Evolutionary conservation across 2,329 filamentous ascomycete genomes (phyloP).

Genomic region (Claviceps quebecensis): DNA sequence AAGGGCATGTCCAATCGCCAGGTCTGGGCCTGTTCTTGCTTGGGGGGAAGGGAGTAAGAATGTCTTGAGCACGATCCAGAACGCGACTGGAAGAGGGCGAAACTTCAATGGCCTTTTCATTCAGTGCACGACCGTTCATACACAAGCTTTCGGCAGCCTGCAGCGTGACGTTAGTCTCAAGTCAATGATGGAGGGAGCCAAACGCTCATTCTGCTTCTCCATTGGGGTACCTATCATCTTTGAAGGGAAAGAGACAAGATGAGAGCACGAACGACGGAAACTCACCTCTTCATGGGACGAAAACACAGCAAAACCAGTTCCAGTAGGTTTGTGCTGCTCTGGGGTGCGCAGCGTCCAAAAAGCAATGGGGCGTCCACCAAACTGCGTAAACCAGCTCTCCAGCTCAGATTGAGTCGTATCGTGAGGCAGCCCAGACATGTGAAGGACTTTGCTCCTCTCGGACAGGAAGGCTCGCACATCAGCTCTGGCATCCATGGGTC

Average conservation of each 20-base stretch:
- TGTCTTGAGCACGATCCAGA: conserved; percentile 86
- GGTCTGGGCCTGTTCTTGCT: conserved; percentile 97
- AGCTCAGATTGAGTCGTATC: conserved; percentile 97
- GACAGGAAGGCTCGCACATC: conserved; percentile 93
- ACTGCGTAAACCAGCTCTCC: conserved; percentile 99
- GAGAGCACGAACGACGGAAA: conserved; percentile 8
- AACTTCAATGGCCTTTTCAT: conserved; percentile 98
- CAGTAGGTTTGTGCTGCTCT: conserved; percentile 98
- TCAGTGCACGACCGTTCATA: conserved; percentile 96
- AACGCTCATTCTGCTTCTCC: neutral
- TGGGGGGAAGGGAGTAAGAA: conserved; percentile 91
- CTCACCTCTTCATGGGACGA: conserved; percentile 97
- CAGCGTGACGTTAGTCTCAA: neutral
- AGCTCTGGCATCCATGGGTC: conserved; percentile 91
- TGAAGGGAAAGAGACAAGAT: neutral
- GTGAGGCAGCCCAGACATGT: conserved; percentile 93
- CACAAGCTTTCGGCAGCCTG: conserved; percentile 94
- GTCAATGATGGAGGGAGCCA: neutral
- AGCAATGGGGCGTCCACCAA: conserved; percentile 90
- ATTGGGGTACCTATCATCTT: too few relatives aligned
- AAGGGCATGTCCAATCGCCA: conserved; percentile 97
- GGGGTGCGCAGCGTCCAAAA: conserved; percentile 98
- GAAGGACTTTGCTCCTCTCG: conserved; percentile 93
- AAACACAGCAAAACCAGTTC: conserved; percentile 94
- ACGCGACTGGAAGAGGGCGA: conserved; percentile 95